Evolutionary conservation across 495 filamentous ascomycete species (phyloP).

Genomic region (Tuber umbilicatum): DNA sequence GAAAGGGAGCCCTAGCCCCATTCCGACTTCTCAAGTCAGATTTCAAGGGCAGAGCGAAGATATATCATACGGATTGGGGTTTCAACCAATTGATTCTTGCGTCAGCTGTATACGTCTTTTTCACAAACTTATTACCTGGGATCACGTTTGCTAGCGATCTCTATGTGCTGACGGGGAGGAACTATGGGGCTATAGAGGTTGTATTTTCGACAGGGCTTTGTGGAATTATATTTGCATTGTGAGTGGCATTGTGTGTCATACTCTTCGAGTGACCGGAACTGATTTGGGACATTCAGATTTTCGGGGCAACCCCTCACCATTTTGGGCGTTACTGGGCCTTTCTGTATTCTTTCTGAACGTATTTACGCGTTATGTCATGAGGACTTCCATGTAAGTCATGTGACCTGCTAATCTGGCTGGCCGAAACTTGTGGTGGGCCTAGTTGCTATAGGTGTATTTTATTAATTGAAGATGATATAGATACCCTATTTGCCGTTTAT

Average conservation of each 20-base stretch:
- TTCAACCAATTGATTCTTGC: constrained; percentile 69
- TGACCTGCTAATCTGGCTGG: not conserved
- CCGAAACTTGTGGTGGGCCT: not conserved
- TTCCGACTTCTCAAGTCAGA: constrained; percentile 61
- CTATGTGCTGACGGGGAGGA: constrained; percentile 59
- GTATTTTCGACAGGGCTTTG: constrained; percentile 66
- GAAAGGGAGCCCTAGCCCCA: constrained; percentile 46
- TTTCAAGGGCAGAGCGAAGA: constrained; percentile 48
- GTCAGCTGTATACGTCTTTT: constrained; percentile 67
- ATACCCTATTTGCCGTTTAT: constrained; percentile 65
- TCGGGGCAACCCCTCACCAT: constrained; percentile 67
- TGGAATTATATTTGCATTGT: constrained; percentile 61
- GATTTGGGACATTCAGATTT: constrained; percentile 47
- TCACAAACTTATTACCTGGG: constrained; percentile 65
- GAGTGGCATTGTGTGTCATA: constrained; percentile 30
- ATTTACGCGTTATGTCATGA: constrained; percentile 57
- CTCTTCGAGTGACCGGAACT: not conserved
- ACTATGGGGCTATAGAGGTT: constrained; percentile 65
- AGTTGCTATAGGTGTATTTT: not conserved
- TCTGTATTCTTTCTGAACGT: constrained; percentile 64
- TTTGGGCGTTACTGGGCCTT: constrained; percentile 66
- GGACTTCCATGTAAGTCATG: constrained; percentile 50
- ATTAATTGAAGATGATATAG: constrained; percentile 37
- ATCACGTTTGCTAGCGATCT: constrained; percentile 69
- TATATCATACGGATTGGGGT: constrained; percentile 60